Evolutionary conservation across 768 basidiomycete genomes (phyloP).

Genomic region (Clavaria fumosa): DNA sequence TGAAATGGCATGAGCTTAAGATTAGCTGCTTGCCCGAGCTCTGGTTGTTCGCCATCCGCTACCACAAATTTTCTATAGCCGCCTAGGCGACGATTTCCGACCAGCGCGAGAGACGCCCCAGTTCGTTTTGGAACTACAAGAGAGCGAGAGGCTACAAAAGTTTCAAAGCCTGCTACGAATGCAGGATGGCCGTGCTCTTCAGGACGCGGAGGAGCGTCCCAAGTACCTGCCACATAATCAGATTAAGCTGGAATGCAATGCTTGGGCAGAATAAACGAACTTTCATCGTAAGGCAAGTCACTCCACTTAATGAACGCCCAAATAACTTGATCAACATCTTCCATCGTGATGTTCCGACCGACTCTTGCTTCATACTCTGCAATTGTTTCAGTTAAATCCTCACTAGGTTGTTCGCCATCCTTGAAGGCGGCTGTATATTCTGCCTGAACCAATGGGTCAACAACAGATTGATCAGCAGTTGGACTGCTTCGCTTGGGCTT

Average conservation of each 20-base stretch:
- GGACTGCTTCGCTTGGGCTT: no score
- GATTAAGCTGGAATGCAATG: conserved; percentile 4
- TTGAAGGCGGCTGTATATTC: conserved; percentile 30
- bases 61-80: conserved; percentile 35
- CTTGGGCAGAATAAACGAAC: conserved; percentile 28
- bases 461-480: conserved; percentile 8
- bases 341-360: conserved; percentile 24
- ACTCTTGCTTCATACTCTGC: conserved; percentile 43
- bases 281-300: conserved; percentile 85
- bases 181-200: conserved; percentile 42
- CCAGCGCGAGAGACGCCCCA: conserved; percentile 23
- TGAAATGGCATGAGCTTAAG: conserved; percentile 82
- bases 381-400: conserved; percentile 37
- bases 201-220: conserved; percentile 73
- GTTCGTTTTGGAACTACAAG: conserved; percentile 43
- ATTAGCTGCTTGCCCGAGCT: conserved; percentile 47
- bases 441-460: conserved; percentile 17
- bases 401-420: conserved; percentile 49
- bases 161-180: conserved; percentile 51
- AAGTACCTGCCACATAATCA: conserved; percentile 43
- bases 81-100: conserved; percentile 40
- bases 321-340: conserved; percentile 45
- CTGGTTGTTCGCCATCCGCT: conserved; percentile 37
- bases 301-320: conserved; percentile 91
- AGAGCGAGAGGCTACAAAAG: conserved; percentile 44